Conservation (phyloP, 345 rosid species). For the Cochlearia excelsa region DNA sequence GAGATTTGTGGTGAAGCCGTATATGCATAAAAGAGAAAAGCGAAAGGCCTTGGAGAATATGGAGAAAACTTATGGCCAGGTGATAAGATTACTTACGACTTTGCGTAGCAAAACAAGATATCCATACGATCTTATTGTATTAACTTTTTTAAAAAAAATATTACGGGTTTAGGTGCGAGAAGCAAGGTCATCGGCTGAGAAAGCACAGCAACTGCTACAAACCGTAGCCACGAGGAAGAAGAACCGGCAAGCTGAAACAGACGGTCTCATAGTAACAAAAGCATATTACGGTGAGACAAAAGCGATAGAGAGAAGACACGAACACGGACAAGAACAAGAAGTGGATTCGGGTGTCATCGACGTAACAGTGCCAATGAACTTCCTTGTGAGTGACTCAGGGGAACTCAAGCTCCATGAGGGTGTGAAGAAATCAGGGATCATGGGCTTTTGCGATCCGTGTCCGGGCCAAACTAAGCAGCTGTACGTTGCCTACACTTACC, state of each 20-base stretch:
- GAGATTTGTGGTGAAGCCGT: slow-evolving; percentile 82
- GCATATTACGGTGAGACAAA: slow-evolving; percentile 72
- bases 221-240: slow-evolving; percentile 78
- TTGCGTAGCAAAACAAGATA: neutral
- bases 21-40: slow-evolving; percentile 60
- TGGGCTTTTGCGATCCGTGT: slow-evolving; percentile 98
- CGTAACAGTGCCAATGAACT: slow-evolving; percentile 86
- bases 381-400: slow-evolving; percentile 78
- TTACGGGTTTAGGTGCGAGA: slow-evolving; percentile 56
- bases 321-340: slow-evolving; percentile 42
- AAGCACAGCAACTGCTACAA: slow-evolving; percentile 72
- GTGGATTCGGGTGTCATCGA: slow-evolving; percentile 55
- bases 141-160: neutral
- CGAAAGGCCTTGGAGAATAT: slow-evolving; percentile 64
- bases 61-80: slow-evolving; percentile 73
- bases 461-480: slow-evolving; percentile 80
- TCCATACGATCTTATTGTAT: neutral
- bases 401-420: slow-evolving; percentile 91
- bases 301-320: slow-evolving; percentile 49
- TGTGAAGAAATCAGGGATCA: slow-evolving; percentile 86
- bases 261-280: slow-evolving; percentile 70
- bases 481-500: slow-evolving; percentile 60
- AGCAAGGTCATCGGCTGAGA: slow-evolving; percentile 72
- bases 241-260: slow-evolving; percentile 60
- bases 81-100: slow-evolving; percentile 31